Evolutionary conservation across 1,284 basidiomycete genomes (phyloP), one percentile per base, ranked within the genome.

Genomic region (Ceratobasidium sp.): DNA sequence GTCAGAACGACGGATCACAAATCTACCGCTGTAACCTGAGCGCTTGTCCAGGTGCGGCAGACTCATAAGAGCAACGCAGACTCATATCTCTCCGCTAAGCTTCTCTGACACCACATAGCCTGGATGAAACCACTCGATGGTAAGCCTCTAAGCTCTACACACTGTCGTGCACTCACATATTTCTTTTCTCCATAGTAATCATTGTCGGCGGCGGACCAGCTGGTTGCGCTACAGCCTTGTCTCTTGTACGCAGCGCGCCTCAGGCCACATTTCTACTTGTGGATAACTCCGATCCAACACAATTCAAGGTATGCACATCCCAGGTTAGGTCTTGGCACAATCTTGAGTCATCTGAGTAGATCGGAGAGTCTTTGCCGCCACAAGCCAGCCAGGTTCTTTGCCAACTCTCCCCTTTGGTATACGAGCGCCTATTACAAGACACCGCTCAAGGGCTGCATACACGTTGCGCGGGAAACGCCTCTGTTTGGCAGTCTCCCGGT

Each of bases 291-390:
- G 81, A 85, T 73, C 81, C 81, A 15, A 49, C 40, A 6, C 42
- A 64, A 3, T 86, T 84, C 83, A 85, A 85, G 82, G 79, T 81
- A 28, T 18, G 63, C 53, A 63, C 53, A 26, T 42, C 23, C 28
- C 49, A 49, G 3, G n/a, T 67, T 12, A 9, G 3, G 5, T 20
- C n/a, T 58, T 28, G 33, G 23, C 18, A 26, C 7, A 13, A 15
- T 5, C 33, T 69, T 7, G 33, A 60, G 13, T 51, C 39, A 12
- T 40, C 28, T 33, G 33, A 33, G 33, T 58, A 85, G 85, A 83
- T 86, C 44, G 85, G 85, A 10, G 85, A 86, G 80, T 85, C 85
- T 0, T 81, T 86, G 10, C 85, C 86, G 0, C 80, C 84, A 15
- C 82, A 81, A 42, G 84, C 84, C 18, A 80, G 69, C 12, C 83